Base-by-base conservation (phyloP, 1,139 yeast species). In the Komagataea norvegica region DNA sequence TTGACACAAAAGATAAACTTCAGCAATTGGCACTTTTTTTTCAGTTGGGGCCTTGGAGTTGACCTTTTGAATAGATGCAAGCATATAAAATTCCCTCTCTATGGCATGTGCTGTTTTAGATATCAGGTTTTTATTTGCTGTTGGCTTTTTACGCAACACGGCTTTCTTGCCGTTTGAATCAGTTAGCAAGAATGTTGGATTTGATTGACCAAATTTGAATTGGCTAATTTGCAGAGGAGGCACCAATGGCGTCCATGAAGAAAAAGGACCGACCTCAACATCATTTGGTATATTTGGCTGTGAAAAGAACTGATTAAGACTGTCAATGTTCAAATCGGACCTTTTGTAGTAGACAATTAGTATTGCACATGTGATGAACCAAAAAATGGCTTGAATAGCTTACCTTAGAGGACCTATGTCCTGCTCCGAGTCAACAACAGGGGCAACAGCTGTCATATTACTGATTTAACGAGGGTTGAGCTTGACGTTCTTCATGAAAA, bases 201-300 rank as follows among this genome's bases (percentile, higher is more conserved):
- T 79, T 5, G 81, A 74, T 54, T 79, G 86, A 11, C 86, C 86
- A 56, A 74, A 77, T 16, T 68, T 67, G 59, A 79, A 79, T 55
- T 79, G 85, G 43, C 70, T 60, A 34, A 75, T 53, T 1, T 52
- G 40, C 4, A 58, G 41, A 17, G 59, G 68, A 2, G 45, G 41
- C 3, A 25, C 24, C 18, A 43, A 29, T 2, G 42, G 41, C 6
- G 46, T 37, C 46, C 43, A 41, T 4, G 11, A 3, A 2, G 40
- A 25, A 3, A 25, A 15, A 8, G 43, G 42, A 3, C 43, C 44
- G 5, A 38, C 5, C n/a, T 30, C 37, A 8, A 39, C 41, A 7
- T 32, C 24, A 4, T 34, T 13, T 19, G 47, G 48, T 20, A 38
- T 20, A 5, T 10, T 13, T 8, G 24, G 9, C 24, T 21, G 19